A percentile compares a stretch with the other conserved stretches of the same genome.
phyloP scores from a whole-genome alignment of 805 yeast genomes.

The Sugiyamaella valdiviana region DNA sequence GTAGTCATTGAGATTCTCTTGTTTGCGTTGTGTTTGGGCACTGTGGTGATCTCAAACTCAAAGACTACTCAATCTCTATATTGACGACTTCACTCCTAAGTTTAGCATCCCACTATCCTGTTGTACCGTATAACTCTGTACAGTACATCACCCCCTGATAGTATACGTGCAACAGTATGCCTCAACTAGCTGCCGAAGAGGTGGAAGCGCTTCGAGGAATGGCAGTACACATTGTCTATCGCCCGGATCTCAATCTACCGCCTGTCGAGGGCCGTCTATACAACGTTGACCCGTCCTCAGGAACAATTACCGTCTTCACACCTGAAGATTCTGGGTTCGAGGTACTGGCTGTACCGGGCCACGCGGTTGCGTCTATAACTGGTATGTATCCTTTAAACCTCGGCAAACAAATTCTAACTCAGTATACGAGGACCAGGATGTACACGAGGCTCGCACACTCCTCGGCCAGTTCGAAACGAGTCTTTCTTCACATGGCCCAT shows the following conservation, averaged over 20 bases:
- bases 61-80: too few species aligned
- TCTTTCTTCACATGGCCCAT: too few species aligned
- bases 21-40: too few species aligned
- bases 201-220: neutral
- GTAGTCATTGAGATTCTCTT: too few species aligned
- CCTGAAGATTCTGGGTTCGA: neutral
- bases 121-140: too few species aligned
- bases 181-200: too few species aligned
- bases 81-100: too few species aligned
- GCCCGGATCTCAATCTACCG: neutral
- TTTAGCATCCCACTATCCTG: too few species aligned
- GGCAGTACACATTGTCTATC: neutral
- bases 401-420: neutral
- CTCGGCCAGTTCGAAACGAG: neutral
- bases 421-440: neutral
- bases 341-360: neutral
- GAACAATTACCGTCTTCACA: neutral
- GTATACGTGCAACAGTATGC: too few species aligned
- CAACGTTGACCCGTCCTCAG: constrained; percentile 4
- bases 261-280: constrained; percentile 1
- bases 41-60: too few species aligned
- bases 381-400: neutral
- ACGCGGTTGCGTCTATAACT: neutral
- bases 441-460: neutral
- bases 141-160: too few species aligned